A percentile compares a stretch with the other conserved stretches of the same genome.
Evolutionary conservation across 805 yeast species (phyloP).

Genomic region (Metschnikowia baotianmanensis): DNA sequence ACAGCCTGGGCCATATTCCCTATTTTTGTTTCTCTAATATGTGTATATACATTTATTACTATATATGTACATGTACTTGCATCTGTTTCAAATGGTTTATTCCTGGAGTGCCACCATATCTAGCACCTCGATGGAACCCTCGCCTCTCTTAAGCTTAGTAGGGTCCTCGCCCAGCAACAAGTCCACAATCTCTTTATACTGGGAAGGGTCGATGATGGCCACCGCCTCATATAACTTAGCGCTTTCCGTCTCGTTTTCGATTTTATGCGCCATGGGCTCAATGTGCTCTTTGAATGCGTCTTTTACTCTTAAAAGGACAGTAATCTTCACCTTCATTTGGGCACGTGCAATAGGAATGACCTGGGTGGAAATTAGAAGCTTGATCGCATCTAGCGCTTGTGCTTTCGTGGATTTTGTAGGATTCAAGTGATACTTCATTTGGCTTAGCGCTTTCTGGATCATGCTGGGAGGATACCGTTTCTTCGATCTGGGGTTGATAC

Average conservation of each 20-base stretch:
- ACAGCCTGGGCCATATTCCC: too few relatives aligned
- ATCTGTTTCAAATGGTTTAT: not conserved
- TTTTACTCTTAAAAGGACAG: conserved; percentile 52
- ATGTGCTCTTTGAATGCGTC: conserved; percentile 32
- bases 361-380: conserved; percentile 69
- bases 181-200: conserved; percentile 68
- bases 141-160: conserved; percentile 45
- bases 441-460: conserved; percentile 81
- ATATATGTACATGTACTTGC: not conserved
- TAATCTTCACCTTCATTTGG: conserved; percentile 80
- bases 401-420: conserved; percentile 74
- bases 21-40: too few relatives aligned
- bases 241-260: conserved; percentile 42
- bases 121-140: conserved; percentile 74
- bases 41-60: not conserved
- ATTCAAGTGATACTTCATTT: conserved; percentile 74
- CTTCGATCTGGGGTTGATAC: conserved; percentile 85
- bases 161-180: conserved; percentile 47
- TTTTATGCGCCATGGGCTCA: conserved; percentile 32
- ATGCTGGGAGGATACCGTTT: conserved; percentile 93
- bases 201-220: conserved; percentile 83
- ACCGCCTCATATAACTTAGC: conserved; percentile 42
- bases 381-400: conserved; percentile 91
- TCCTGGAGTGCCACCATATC: conserved; percentile 86
- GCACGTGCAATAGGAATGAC: conserved; percentile 93